Conservation (phyloP, 2,329 filamentous ascomycete species). For the Arthrobotrys pseudoclavata region DNA sequence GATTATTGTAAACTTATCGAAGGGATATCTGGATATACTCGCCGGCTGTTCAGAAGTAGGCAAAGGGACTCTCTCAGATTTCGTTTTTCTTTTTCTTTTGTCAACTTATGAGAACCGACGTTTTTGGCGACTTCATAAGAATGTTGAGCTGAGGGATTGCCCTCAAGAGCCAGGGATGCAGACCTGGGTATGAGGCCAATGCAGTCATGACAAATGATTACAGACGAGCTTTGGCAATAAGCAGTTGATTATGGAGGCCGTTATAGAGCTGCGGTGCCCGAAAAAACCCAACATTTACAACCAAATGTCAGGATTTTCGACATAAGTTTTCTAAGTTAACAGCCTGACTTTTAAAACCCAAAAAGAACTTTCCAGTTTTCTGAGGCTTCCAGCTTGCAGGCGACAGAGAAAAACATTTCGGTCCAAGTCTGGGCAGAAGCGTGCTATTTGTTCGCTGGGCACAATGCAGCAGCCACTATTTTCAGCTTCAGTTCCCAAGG, state of each 20-base stretch:
- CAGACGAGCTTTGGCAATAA: neutral
- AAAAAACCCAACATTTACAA: constrained; percentile 11
- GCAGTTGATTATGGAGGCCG: constrained; percentile 4
- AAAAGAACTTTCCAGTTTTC: neutral
- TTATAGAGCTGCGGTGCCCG: neutral
- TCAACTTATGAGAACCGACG: too few species aligned
- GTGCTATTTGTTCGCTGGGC: neutral
- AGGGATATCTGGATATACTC: too few species aligned
- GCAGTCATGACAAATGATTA: too few species aligned
- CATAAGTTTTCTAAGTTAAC: neutral
- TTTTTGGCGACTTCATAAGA: too few species aligned
- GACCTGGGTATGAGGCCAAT: neutral
- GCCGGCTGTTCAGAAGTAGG: too few species aligned
- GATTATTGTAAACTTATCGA: too few species aligned
- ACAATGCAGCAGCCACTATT: constrained; percentile 10
- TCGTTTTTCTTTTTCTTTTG: too few species aligned
- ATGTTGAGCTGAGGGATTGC: too few species aligned
- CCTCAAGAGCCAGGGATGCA: neutral
- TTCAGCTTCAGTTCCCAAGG: constrained; percentile 13
- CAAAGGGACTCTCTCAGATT: too few species aligned
- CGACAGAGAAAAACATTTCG: neutral
- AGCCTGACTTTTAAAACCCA: neutral
- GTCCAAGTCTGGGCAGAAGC: neutral
- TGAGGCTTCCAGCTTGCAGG: neutral
- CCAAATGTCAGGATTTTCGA: constrained; percentile 2